A percentile compares a stretch with the other conserved stretches of the same genome.
Conservation (phyloP, 164 flowering plant genomes). For the Piper betle region DNA sequence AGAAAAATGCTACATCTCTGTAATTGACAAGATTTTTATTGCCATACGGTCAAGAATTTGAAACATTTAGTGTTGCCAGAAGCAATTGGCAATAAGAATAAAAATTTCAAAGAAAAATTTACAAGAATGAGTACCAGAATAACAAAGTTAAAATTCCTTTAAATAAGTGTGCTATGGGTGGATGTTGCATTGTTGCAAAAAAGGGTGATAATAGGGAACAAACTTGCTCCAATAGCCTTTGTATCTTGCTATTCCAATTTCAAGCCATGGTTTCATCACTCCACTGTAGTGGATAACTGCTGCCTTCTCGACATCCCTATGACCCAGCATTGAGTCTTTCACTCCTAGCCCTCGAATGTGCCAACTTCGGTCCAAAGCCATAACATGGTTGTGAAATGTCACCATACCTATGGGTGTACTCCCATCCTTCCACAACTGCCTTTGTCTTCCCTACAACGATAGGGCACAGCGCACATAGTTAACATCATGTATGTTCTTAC, state of each 20-base stretch:
- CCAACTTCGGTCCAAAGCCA: slow-evolving; percentile 57
- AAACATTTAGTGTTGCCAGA: neutral
- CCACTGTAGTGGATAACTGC: slow-evolving; percentile 89
- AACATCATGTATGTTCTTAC: neutral
- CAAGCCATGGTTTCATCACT: slow-evolving; percentile 88
- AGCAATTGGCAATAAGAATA: neutral
- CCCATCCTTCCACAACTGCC: slow-evolving; percentile 56
- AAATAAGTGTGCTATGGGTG: slow-evolving; percentile 23
- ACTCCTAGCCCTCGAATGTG: slow-evolving; percentile 71
- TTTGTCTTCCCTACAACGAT: slow-evolving; percentile 45
- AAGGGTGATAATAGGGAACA: slow-evolving; percentile 40
- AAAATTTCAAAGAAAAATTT: neutral
- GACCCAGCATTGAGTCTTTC: slow-evolving; percentile 29
- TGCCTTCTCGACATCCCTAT: slow-evolving; percentile 41
- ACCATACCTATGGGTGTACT: slow-evolving; percentile 76
- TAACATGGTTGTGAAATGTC: slow-evolving; percentile 59
- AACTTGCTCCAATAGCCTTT: slow-evolving; percentile 38
- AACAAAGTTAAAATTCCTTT: neutral
- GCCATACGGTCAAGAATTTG: neutral
- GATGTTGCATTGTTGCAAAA: slow-evolving; percentile 78
- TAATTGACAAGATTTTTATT: neutral
- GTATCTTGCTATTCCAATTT: slow-evolving; percentile 53
- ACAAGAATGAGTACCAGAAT: neutral
- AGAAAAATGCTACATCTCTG: neutral
- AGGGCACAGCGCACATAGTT: neutral